Evolutionary conservation across 805 yeast genomes (phyloP), one percentile per base, ranked within the genome.

Genomic region (Ogataea pilisensis): DNA sequence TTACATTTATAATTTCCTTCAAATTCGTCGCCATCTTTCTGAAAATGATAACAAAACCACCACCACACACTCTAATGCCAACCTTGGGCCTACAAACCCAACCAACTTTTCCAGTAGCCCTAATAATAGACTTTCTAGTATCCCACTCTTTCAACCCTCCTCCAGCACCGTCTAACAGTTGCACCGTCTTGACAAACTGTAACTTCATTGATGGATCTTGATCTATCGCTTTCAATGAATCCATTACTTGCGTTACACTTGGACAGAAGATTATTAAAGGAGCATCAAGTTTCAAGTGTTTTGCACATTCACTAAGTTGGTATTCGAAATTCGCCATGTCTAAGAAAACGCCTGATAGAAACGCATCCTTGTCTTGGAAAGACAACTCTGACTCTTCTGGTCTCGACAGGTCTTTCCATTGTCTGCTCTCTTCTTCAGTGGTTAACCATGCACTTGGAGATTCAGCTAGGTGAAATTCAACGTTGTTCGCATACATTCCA

Each of bases 101-200:
- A 2, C 66, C 75, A 4, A 54, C 50, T 29, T 65, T 64, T 2
- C 69, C 69, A 2, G 68, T 64, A 4, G 66, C 63, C 52, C 68
- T 63, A n/a, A 70, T 61, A 2, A 51, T 42, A 1, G 75, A 53
- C 28, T 55, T 55, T 35, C 76, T 54, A 1, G 72, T 58, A 45
- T 75, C 78, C 80, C 80, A 75, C 35, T 70, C 75, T 44, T 72
- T 66, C 42, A 74, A 50, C 0, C 77, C 76, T 18, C 77, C 78
- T 2, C 76, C 76, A 26, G 68, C 70, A 5, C 78, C 77, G 12
- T 72, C 70, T 35, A 62, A 49, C 14, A 75, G 42, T 48, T 73
- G 78, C 17, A 66, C 56, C 3, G 73, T 65, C 32, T 63, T 58
- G 3, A 60, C 63, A 44, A 68, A 61, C 11, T 66, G 58, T 22